Conservation (phyloP, 139 green algal genomes). For the Chlorella sp. region DNA sequence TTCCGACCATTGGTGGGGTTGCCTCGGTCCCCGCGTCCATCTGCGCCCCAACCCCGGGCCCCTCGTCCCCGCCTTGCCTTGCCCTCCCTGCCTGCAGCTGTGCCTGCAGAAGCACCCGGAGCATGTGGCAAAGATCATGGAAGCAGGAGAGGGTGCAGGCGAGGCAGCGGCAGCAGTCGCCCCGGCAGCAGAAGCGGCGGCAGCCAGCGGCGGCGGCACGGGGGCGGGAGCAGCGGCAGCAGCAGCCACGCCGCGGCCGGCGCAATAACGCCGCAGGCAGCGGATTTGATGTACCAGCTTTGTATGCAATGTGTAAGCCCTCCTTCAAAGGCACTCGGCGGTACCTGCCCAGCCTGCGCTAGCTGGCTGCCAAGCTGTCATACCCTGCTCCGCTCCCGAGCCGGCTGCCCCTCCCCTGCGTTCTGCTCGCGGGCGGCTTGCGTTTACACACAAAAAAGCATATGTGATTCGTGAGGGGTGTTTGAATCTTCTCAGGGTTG, state of each 20-base stretch:
- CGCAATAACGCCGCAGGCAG: background rate
- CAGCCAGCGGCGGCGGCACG: background rate
- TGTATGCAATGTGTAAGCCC: background rate
- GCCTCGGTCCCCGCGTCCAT: too few relatives aligned
- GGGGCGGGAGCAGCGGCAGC: background rate
- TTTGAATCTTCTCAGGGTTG: slow-evolving; percentile 18
- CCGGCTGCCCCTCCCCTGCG: too few relatives aligned
- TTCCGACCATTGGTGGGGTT: too few relatives aligned
- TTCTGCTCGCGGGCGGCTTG: background rate
- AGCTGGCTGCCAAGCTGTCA: too few relatives aligned
- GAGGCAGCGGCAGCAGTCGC: background rate
- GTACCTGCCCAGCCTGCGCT: too few relatives aligned
- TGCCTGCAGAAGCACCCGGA: slow-evolving; percentile 44
- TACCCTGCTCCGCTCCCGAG: too few relatives aligned
- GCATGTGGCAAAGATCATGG: slow-evolving; percentile 41
- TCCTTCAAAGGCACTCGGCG: too few relatives aligned
- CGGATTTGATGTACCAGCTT: background rate
- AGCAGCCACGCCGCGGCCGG: background rate
- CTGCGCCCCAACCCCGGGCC: too few relatives aligned
- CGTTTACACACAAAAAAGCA: slow-evolving; percentile 2
- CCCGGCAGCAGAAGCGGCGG: background rate
- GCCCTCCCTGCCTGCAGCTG: background rate
- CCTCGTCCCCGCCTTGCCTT: background rate
- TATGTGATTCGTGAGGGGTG: background rate
- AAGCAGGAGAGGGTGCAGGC: background rate